These are phyloP conservation scores for Lactifluus hygrophoroides DNA, from an alignment of 768 basidiomycete genomes.

Conservation along the genomic window DNA sequence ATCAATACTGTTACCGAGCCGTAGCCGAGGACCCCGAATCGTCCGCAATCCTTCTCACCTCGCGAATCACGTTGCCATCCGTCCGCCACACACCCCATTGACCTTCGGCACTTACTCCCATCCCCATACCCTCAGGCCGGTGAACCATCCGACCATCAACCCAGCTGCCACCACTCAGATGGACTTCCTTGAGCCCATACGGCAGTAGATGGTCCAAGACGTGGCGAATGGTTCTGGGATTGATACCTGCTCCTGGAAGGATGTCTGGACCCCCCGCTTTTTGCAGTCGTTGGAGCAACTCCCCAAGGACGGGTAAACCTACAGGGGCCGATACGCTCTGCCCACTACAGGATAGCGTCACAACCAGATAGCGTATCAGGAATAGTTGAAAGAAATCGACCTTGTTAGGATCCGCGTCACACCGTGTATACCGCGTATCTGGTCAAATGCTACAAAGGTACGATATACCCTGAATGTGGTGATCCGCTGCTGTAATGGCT, in stretches of 20 bases:
- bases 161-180: slow-evolving; percentile 69
- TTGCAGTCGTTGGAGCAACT: slow-evolving; percentile 17
- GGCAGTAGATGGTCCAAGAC: slow-evolving; percentile 46
- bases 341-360: slow-evolving; percentile 34
- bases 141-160: slow-evolving; percentile 42
- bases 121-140: slow-evolving; percentile 53
- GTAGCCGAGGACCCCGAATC: no score
- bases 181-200: slow-evolving; percentile 56
- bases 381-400: slow-evolving; percentile 29
- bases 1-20: no score
- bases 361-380: neutral
- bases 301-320: slow-evolving; percentile 19
- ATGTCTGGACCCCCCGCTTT: slow-evolving; percentile 27
- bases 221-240: slow-evolving; percentile 40
- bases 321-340: slow-evolving; percentile 35
- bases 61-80: slow-evolving; percentile 39
- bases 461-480: neutral
- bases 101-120: slow-evolving; percentile 45
- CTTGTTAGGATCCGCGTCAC: slow-evolving; percentile 76
- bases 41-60: slow-evolving; percentile 44
- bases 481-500: neutral
- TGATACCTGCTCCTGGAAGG: slow-evolving; percentile 74
- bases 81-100: slow-evolving; percentile 71
- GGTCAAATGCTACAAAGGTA: slow-evolving; percentile 25
- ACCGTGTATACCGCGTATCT: slow-evolving; percentile 48